Evolutionary conservation across 2,329 filamentous ascomycete genomes (phyloP).

Genomic region (Arthrobotrys megalospora): DNA sequence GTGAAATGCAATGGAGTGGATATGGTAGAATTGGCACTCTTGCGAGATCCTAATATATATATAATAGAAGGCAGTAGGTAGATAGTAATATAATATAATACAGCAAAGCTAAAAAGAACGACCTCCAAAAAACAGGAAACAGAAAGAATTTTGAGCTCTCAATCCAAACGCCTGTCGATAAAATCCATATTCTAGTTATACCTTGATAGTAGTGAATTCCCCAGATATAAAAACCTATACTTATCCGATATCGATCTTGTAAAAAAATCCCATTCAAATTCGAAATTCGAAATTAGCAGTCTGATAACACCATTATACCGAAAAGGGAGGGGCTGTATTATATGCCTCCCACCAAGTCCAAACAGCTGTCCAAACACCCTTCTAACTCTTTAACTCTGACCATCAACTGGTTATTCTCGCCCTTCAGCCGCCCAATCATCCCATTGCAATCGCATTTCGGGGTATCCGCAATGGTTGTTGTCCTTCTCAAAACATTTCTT

Average conservation of each 20-base stretch:
- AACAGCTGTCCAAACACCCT: slow-evolving; percentile 55
- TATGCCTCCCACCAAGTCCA: slow-evolving; percentile 48
- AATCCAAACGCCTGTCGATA: slow-evolving; percentile 18
- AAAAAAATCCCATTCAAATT: too few relatives aligned
- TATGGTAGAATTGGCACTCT: background rate
- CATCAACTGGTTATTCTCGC: slow-evolving; percentile 39
- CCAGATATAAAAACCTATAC: slow-evolving; percentile 11
- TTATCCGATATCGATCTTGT: slow-evolving; percentile 19
- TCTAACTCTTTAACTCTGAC: slow-evolving; percentile 47
- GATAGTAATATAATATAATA: slow-evolving; percentile 17
- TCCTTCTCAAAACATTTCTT: slow-evolving; percentile 53
- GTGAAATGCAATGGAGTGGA: too few relatives aligned
- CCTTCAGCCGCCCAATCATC: slow-evolving; percentile 43
- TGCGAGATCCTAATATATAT: slow-evolving; percentile 16
- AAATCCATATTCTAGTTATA: slow-evolving; percentile 18
- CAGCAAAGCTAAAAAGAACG: slow-evolving; percentile 14
- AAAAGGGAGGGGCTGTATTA: slow-evolving; percentile 20
- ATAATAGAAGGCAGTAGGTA: background rate
- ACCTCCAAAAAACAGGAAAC: background rate
- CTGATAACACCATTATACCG: background rate
- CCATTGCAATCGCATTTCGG: slow-evolving; percentile 41
- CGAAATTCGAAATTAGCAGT: slow-evolving; percentile 1
- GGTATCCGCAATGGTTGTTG: slow-evolving; percentile 35
- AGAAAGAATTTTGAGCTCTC: background rate
- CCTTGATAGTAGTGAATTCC: background rate